Evolutionary conservation across 495 filamentous ascomycete species (phyloP).

Genomic region (Neurospora terricola): DNA sequence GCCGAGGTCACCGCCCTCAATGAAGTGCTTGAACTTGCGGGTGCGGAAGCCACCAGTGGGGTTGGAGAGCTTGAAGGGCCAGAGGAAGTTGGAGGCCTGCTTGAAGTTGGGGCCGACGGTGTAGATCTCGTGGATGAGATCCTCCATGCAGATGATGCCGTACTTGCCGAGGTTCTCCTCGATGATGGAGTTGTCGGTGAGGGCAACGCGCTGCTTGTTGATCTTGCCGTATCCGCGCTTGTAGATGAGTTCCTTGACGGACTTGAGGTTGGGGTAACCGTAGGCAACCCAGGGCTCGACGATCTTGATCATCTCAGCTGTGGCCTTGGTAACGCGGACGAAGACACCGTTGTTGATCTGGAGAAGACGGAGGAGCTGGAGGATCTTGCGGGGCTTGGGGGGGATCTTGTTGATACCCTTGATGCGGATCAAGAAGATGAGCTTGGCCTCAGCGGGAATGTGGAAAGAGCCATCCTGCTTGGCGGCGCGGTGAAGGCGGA

Average conservation of each 20-base stretch:
- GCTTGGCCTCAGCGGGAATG: conserved; percentile 86
- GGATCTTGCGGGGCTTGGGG: conserved; percentile 99
- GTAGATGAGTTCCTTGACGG: conserved; percentile 97
- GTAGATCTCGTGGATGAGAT: conserved; percentile 98
- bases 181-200: conserved; percentile 96
- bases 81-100: conserved; percentile 98
- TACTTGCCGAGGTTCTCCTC: conserved; percentile 94
- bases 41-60: conserved; percentile 91
- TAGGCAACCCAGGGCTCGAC: conserved; percentile 98
- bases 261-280: conserved; percentile 98
- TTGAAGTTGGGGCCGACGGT: conserved; percentile 99
- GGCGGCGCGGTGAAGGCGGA: conserved; percentile 77
- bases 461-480: conserved; percentile 91
- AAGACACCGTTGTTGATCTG: conserved; percentile 99
- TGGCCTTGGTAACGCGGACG: conserved; percentile 94
- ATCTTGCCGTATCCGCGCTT: conserved; percentile 99
- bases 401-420: conserved; percentile 99
- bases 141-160: conserved; percentile 99
- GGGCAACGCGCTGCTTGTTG: conserved; percentile 87
- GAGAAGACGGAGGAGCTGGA: conserved; percentile 95
- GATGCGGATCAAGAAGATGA: conserved; percentile 98
- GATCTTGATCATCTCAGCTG: conserved; percentile 92
- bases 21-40: conserved; percentile 98
- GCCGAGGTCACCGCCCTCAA: conserved; percentile 96
- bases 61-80: conserved; percentile 99